Evolutionary conservation across 305 asterid species (phyloP), one percentile per base, ranked within the genome.

Genomic region (Ilex paraguariensis): DNA sequence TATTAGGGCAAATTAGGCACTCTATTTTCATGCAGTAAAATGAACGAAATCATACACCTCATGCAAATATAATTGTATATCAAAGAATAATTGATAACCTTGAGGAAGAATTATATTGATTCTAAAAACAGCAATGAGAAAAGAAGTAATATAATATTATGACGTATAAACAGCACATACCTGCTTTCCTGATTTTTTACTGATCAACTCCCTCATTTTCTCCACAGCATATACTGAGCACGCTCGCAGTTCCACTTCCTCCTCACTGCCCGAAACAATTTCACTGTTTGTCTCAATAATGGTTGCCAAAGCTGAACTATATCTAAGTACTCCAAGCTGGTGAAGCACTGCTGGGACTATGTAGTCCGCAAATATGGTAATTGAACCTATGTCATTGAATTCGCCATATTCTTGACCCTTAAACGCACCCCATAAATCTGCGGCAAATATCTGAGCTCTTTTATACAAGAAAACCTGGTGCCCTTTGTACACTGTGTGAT

Each of bases 381-480:
- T 79, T 30, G 91, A 75, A 56, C 81, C 75, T 60, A 84, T 72
- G 69, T 90, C 97, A 30, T 72, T 81, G 64, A 93, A 81, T 68
- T 87, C 89, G 16, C 98, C 98, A 62, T 78, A 84, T 44, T 82
- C 86, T 70, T 81, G 87, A 68, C 98, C 98, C 75, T 89, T 87
- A 74, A 93, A 93, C 61, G 98, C 91, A 54, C 98, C 98, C 98
- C 97, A 90, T 65, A 93, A 60, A 79, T 93, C 98, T 44, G 98
- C 91, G 67, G 82, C 95, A 77, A 93, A 93, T 71, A 93, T 93
- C 83, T 93, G 98, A 68, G 96, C 98, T 70, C 98, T 85, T 83
- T 93, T 93, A 67, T 93, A 90, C 80, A 93, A 81, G 86, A 93
- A 93, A 62, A 87, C 66, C 73, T 93, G 98, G 87, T 72, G 97